phyloP scores from a whole-genome alignment of 2,329 filamentous ascomycete species.

The Helotiales sp. region DNA sequence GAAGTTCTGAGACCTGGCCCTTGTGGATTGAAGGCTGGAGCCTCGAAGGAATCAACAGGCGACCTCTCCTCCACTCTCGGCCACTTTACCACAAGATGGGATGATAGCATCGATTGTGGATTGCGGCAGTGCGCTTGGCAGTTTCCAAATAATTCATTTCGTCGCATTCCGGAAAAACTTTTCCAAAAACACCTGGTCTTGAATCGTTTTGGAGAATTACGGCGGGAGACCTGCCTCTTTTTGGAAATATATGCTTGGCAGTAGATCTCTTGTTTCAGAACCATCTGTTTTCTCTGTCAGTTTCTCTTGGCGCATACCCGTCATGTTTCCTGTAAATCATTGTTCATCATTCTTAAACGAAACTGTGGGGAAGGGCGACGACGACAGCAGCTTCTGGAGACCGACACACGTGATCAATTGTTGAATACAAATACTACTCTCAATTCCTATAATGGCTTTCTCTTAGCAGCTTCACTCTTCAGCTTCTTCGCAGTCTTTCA shows the following conservation, averaged over 20 bases:
- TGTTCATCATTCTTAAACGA: constrained; percentile 15
- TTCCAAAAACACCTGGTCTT: background rate
- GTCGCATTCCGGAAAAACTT: too few relatives aligned
- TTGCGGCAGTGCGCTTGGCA: background rate
- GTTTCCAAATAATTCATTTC: background rate
- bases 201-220: background rate
- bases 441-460: background rate
- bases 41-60: background rate
- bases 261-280: constrained; percentile 5
- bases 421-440: constrained; percentile 3
- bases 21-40: background rate
- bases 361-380: constrained; percentile 2
- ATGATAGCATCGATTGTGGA: background rate
- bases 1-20: background rate
- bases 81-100: background rate
- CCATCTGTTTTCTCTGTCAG: background rate
- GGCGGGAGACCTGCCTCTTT: too few relatives aligned
- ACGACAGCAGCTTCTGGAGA: background rate
- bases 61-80: too few relatives aligned
- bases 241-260: too few relatives aligned
- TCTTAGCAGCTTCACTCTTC: constrained; percentile 3
- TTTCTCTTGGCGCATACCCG: background rate
- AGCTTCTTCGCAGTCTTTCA: constrained; percentile 2
- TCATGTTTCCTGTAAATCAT: constrained; percentile 9
- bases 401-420: background rate